Percentiles rank a stretch among this genome's conserved stretches.
Conservation (phyloP, 1,284 basidiomycete genomes). For the Trametes pubescens region DNA sequence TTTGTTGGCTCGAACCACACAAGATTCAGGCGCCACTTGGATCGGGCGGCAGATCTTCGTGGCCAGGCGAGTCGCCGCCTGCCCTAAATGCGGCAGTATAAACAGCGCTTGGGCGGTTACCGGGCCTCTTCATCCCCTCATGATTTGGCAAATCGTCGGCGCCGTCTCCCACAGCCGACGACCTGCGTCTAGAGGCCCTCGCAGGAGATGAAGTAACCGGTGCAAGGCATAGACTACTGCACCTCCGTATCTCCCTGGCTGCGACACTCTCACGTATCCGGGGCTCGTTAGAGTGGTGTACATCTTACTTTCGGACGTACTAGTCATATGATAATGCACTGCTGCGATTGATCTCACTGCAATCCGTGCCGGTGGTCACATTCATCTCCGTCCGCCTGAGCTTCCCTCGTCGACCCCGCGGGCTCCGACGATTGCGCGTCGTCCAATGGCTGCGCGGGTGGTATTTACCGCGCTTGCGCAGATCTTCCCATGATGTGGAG, state of each 20-base stretch:
- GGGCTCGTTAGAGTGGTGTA: constrained; percentile 89
- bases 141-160: constrained; percentile 62
- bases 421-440: constrained; percentile 5
- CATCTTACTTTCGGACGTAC: constrained; percentile 48
- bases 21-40: constrained; percentile 29
- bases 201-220: constrained; percentile 89
- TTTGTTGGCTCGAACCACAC: constrained; percentile 27
- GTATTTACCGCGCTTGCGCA: neutral
- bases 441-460: constrained; percentile 7
- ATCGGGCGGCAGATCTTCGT: constrained; percentile 37
- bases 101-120: constrained; percentile 23
- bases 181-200: constrained; percentile 73
- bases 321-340: constrained; percentile 8
- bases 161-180: constrained; percentile 58
- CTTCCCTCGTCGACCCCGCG: constrained; percentile 6
- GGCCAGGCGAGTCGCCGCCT: constrained; percentile 28
- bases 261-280: constrained; percentile 57
- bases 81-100: constrained; percentile 41
- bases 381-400: constrained; percentile 1
- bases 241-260: constrained; percentile 86
- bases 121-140: constrained; percentile 60
- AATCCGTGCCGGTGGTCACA: constrained; percentile 3
- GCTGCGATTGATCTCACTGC: constrained; percentile 15
- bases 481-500: constrained; percentile 23
- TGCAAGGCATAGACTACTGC: constrained; percentile 81